Conservation (phyloP, 495 filamentous ascomycete species). For the Penicillium subrubescens region DNA sequence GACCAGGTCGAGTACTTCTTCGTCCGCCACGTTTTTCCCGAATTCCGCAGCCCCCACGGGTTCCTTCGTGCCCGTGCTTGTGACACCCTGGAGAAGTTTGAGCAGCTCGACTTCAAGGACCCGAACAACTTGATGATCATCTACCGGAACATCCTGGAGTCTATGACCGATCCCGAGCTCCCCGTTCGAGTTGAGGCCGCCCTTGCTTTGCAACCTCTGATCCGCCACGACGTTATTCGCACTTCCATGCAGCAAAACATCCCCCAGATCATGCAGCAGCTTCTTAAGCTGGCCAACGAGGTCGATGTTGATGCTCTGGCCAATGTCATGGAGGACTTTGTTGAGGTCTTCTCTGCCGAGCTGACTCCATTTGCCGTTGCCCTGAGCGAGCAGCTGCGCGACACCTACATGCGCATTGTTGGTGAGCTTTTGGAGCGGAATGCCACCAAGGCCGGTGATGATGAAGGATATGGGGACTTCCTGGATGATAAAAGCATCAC, state of each 20-base stretch:
- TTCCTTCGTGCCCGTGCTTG: conserved; percentile 95
- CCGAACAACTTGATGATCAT: conserved; percentile 90
- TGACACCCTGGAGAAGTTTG: conserved; percentile 96
- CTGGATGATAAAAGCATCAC: conserved; percentile 98
- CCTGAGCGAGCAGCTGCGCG: conserved; percentile 90
- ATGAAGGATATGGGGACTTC: conserved; percentile 82
- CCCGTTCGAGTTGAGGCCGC: conserved; percentile 95
- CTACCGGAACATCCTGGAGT: conserved; percentile 95
- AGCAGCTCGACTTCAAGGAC: conserved; percentile 94
- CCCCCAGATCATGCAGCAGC: conserved; percentile 99
- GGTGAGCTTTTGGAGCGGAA: conserved; percentile 87
- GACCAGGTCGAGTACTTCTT: conserved; percentile 99
- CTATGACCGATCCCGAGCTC: conserved; percentile 88
- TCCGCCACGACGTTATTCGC: conserved; percentile 91
- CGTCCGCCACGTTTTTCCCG: conserved; percentile 95
- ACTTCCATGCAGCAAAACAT: conserved; percentile 96
- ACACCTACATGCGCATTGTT: conserved; percentile 94
- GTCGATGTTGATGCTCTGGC: conserved; percentile 91
- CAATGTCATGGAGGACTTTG: conserved; percentile 99
- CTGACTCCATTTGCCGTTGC: conserved; percentile 98
- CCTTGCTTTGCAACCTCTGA: conserved; percentile 90
- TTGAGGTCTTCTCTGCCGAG: conserved; percentile 95
- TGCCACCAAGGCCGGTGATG: conserved; percentile 65
- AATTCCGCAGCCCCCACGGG: conserved; percentile 90
- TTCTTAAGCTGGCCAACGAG: conserved; percentile 94